phyloP scores from a whole-genome alignment of 2,329 filamentous ascomycete species.

The Fusarium coicis region DNA sequence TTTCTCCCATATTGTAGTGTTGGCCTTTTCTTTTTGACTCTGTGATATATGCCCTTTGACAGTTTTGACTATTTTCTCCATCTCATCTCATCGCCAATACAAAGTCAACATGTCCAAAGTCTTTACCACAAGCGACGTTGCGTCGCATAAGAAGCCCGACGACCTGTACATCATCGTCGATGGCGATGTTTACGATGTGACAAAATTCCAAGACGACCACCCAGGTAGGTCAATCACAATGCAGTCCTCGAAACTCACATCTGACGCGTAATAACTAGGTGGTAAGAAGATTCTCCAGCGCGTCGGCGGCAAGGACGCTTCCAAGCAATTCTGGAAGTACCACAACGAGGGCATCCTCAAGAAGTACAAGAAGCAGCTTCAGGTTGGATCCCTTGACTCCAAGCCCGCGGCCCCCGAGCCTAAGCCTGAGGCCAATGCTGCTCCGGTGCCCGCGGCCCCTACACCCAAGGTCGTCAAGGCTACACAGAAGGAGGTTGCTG shows the following conservation, averaged over 20 bases:
- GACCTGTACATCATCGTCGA: slow-evolving; percentile 92
- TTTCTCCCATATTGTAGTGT: slow-evolving; percentile 1
- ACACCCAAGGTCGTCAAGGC: slow-evolving; percentile 50
- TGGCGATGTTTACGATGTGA: slow-evolving; percentile 95
- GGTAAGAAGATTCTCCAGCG: slow-evolving; percentile 74
- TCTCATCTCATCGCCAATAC: slow-evolving; percentile 7
- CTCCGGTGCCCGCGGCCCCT: slow-evolving; percentile 47
- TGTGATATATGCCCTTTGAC: slow-evolving; percentile 1
- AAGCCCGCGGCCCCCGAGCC: slow-evolving; percentile 86
- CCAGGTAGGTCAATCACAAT: slow-evolving; percentile 67
- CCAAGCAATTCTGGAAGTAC: slow-evolving; percentile 77
- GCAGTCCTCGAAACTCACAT: not conserved
- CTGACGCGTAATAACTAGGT: slow-evolving; percentile 50
- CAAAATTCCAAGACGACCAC: slow-evolving; percentile 86
- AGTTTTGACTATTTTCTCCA: slow-evolving; percentile 4
- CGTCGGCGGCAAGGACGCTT: slow-evolving; percentile 73
- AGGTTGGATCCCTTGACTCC: slow-evolving; percentile 87
- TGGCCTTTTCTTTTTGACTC: not conserved
- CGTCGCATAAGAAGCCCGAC: slow-evolving; percentile 88
- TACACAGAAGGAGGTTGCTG: slow-evolving; percentile 58
- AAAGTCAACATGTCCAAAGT: slow-evolving; percentile 80
- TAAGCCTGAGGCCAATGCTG: slow-evolving; percentile 74
- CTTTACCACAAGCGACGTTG: slow-evolving; percentile 86
- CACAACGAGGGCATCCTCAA: slow-evolving; percentile 90
- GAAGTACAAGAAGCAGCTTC: slow-evolving; percentile 82